These are phyloP conservation scores for Cercophora samala DNA, from an alignment of 495 filamentous ascomycete genomes.

Conservation along the genomic window DNA sequence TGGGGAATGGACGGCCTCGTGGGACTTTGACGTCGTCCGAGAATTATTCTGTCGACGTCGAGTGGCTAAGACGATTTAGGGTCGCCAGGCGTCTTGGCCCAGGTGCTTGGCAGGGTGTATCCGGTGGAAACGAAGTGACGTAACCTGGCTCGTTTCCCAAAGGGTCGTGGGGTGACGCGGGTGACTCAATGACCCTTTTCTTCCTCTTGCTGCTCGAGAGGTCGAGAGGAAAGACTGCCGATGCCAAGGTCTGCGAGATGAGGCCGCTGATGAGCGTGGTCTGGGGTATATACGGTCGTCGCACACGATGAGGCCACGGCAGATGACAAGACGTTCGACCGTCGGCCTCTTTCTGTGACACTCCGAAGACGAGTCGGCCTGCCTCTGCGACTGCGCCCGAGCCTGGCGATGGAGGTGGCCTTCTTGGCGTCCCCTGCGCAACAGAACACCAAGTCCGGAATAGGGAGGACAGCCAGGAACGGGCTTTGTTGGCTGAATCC, in stretches of 20 bases:
- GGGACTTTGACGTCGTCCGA: constrained; percentile 1
- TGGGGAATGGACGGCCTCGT: too few species aligned
- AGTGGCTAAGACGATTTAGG: constrained; percentile 10
- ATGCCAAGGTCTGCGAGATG: constrained; percentile 12
- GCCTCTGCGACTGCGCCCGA: not conserved
- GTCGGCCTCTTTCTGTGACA: constrained; percentile 8
- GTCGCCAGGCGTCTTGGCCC: constrained; percentile 5
- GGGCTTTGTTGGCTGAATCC: not conserved
- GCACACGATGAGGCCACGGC: constrained; percentile 7
- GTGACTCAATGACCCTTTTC: constrained; percentile 16
- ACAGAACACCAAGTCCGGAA: not conserved
- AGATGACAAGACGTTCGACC: constrained; percentile 9
- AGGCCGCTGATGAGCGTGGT: constrained; percentile 3
- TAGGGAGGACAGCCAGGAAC: not conserved
- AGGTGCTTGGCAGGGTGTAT: constrained; percentile 4
- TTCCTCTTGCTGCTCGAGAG: not conserved
- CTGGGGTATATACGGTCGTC: constrained; percentile 8
- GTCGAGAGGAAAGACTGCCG: constrained; percentile 4
- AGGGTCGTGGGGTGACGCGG: constrained; percentile 10
- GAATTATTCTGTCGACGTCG: not conserved
- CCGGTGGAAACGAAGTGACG: constrained; percentile 17
- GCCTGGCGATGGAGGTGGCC: not conserved
- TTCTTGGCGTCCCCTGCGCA: not conserved
- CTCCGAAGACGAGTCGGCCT: not conserved
- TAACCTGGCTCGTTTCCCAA: constrained; percentile 11